Base-by-base conservation (phyloP, 257 asterid species). In the Solanum medicagineum region DNA sequence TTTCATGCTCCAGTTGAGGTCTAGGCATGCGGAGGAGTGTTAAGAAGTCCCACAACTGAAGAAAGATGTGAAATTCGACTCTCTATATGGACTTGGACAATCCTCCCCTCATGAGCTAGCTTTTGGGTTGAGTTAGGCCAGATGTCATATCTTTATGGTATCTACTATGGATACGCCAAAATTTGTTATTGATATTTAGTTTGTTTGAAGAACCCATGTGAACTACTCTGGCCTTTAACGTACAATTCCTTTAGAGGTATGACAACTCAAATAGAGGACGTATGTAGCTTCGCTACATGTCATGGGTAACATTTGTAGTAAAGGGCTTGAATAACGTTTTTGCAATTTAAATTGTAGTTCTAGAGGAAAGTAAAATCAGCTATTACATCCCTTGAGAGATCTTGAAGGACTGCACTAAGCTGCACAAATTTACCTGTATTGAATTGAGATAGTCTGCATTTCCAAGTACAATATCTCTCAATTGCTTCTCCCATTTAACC, bases 401-500 rank as follows among this genome's bases (percentile, higher is more conserved):
- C 63, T 77, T 24, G 9, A 24, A 45, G 12, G 36, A 73, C 40
- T 42, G 7, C 20, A 1, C 40, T 73, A 45, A n/a, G 57, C 47
- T 20, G 12, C 22, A 77, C 70, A 80, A 66, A 81, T 87, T 83
- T 57, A 96, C 99, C 99, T 96, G 99, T 83, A 96, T 87, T 87
- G 98, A 94, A 85, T 88, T 94, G 51, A 96, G 91, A 91, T 93
- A 89, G 85, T 91, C 98, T 1, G 92, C 93, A 91, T 94, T 92
- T 22, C 89, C 89, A 83, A 84, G 84, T 75, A 96, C 69, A 36
- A 90, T 86, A 85, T 89, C 93, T 8, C 99, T 96, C 88, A 96
- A 83, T 75, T 90, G 87, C 88, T 88, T 92, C 93, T 96, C 99
- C 99, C 99, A 96, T 84, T 92, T 91, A 47, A 90, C 88, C 99